phyloP scores from a whole-genome alignment of 306 rosid species.

The Phaseolus lunatus region DNA sequence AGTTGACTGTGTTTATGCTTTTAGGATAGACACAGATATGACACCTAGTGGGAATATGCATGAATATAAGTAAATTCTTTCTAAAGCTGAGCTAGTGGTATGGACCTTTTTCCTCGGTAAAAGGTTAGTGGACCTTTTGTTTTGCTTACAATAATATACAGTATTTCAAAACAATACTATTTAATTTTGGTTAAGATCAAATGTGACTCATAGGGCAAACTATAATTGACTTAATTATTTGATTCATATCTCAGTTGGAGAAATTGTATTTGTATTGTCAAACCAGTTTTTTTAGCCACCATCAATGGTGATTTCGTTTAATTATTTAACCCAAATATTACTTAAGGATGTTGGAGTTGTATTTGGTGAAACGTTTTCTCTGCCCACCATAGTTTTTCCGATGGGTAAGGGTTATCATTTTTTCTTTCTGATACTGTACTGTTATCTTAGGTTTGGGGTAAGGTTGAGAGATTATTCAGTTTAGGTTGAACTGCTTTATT shows the following conservation, averaged over 20 bases:
- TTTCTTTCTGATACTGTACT: no score
- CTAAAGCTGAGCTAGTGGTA: constrained; percentile 28
- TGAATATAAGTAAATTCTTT: constrained; percentile 16
- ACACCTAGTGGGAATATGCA: constrained; percentile 20
- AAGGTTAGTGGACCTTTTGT: constrained; percentile 28
- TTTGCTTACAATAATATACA: constrained; percentile 10
- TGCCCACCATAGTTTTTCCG: neutral
- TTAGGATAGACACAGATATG: constrained; percentile 23
- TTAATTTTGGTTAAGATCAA: neutral
- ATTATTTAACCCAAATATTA: neutral
- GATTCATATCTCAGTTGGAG: constrained; percentile 8
- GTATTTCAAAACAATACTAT: neutral
- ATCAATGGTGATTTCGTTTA: neutral
- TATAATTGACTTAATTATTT: neutral
- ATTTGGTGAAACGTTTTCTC: neutral
- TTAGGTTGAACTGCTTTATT: neutral
- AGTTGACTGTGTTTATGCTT: constrained; percentile 31
- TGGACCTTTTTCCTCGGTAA: constrained; percentile 25
- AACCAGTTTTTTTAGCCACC: constrained; percentile 11
- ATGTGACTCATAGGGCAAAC: neutral
- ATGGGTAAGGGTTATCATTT: neutral
- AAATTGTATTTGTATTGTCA: neutral
- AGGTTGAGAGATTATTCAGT: neutral
- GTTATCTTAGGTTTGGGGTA: neutral
- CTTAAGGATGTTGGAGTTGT: neutral